Evolutionary conservation across 1,139 yeast genomes (phyloP), one percentile per base, ranked within the genome.

Genomic region (Kurtzmaniella natalensis): DNA sequence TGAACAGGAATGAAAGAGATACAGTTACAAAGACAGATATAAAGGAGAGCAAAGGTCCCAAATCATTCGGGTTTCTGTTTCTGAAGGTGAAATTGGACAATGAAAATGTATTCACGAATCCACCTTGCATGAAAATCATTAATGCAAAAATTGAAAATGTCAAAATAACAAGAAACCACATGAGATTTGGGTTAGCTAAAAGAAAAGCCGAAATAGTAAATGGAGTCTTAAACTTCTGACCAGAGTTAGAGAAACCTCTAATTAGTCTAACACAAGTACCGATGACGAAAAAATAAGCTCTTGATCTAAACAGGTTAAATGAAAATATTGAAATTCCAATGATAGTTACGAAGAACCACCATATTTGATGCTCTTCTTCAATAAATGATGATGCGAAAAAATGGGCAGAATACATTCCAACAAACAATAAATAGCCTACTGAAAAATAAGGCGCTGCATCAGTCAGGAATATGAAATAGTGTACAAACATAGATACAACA

Each of bases 351-450:
- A 79, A 64, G 72, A 92, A 82, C 85, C 95, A 92, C 99, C 99
- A 92, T 11, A 88, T 59, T 52, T 88, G 96, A 51, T 92, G 95
- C 50, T 92, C 99, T 54, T 92, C 99, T 49, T 92, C 99, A n/a
- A 92, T 84, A 42, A 88, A 67, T 18, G 96, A 86, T 25, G 96
- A 85, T 0, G 95, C 96, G 63, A 87, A 86, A 54, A 83, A 81
- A 31, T 81, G 76, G 1, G 68, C 42, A 0, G 82, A 68, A 48
- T 78, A 80, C 0, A 66, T 28, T 1, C 66, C 41, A 7, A 77
- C 64, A 16, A 76, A 51, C 0, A 42, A 37, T 18, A 60, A 41
- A 38, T 59, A 61, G 5, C 25, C 25, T 7, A 16, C n/a, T 5
- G 29, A 26, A 10, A 17, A 14, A 11, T 14, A 13, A n/a, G 9